Evolutionary conservation across 2,329 filamentous ascomycete genomes (phyloP).

Genomic region (Elsinoe perseae): DNA sequence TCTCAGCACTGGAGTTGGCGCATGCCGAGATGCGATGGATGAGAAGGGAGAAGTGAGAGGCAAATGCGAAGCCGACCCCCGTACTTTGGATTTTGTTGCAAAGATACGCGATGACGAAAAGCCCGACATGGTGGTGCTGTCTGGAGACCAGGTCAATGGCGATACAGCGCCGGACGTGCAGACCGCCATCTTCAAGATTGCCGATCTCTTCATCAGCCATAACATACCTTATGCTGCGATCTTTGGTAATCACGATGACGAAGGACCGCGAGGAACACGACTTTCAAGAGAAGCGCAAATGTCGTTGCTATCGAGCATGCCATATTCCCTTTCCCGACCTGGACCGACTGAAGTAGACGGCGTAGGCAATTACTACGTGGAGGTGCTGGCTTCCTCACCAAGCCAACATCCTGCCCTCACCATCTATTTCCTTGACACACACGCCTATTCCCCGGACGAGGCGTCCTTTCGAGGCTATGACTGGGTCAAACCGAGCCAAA

Average conservation of each 20-base stretch:
- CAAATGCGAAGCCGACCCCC: slow-evolving; percentile 81
- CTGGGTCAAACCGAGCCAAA: slow-evolving; percentile 92
- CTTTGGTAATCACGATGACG: slow-evolving; percentile 96
- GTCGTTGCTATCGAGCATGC: slow-evolving; percentile 75
- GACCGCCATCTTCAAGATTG: slow-evolving; percentile 91
- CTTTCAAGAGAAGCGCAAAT: slow-evolving; percentile 72
- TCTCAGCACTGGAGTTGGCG: slow-evolving; percentile 78
- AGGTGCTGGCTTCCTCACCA: slow-evolving; percentile 71
- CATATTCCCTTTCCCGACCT: slow-evolving; percentile 78
- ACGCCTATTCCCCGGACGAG: slow-evolving; percentile 86
- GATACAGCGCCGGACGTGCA: slow-evolving; percentile 87
- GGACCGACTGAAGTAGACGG: slow-evolving; percentile 80
- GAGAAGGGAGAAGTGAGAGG: slow-evolving; percentile 62
- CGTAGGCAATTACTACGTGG: slow-evolving; percentile 89
- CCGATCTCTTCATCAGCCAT: slow-evolving; percentile 72
- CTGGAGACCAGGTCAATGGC: slow-evolving; percentile 92
- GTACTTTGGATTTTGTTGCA: slow-evolving; percentile 82
- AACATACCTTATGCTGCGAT: slow-evolving; percentile 90
- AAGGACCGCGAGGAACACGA: slow-evolving; percentile 49
- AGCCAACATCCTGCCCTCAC: slow-evolving; percentile 85
- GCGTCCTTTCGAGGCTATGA: slow-evolving; percentile 86
- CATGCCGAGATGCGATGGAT: slow-evolving; percentile 75
- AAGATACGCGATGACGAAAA: slow-evolving; percentile 84
- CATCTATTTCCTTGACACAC: slow-evolving; percentile 90
- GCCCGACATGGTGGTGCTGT: slow-evolving; percentile 84